Conservation (phyloP, 441 rosid species). For the Biscutella laevigata region DNA sequence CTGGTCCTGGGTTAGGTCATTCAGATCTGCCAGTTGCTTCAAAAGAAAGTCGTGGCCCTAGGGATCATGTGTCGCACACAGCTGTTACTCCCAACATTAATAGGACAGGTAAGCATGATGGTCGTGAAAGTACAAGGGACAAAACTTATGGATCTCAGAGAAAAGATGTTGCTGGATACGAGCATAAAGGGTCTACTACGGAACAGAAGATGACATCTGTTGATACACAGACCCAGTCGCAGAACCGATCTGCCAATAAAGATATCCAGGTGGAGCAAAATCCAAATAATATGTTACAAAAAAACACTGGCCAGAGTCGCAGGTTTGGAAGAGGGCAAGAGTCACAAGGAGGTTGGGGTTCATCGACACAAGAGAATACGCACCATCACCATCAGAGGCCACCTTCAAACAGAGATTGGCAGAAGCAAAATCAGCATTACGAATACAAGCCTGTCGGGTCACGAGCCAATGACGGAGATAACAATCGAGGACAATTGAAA, state of each 20-base stretch:
- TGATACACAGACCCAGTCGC: slow-evolving; percentile 28
- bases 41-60: slow-evolving; percentile 47
- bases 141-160: slow-evolving; percentile 36
- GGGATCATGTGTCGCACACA: slow-evolving; percentile 52
- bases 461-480: too few species aligned
- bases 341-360: slow-evolving; percentile 61
- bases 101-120: slow-evolving; percentile 35
- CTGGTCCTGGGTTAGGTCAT: slow-evolving; percentile 36
- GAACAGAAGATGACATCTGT: slow-evolving; percentile 30
- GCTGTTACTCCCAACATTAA: slow-evolving; percentile 26
- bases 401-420: slow-evolving; percentile 58
- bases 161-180: slow-evolving; percentile 31
- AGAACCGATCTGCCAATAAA: slow-evolving; percentile 31
- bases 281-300: slow-evolving; percentile 36
- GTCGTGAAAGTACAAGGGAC: slow-evolving; percentile 32
- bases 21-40: slow-evolving; percentile 33
- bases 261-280: slow-evolving; percentile 41
- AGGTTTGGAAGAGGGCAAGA: slow-evolving; percentile 55
- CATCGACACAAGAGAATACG: slow-evolving; percentile 43
- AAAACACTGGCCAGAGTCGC: slow-evolving; percentile 61
- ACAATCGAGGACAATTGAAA: neutral
- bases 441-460: slow-evolving; percentile 83
- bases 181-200: slow-evolving; percentile 27
- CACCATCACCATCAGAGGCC: slow-evolving; percentile 42
- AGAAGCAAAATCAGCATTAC: slow-evolving; percentile 45